phyloP scores from a whole-genome alignment of 2,329 filamentous ascomycete species.

The Cytospora paraplurivora region DNA sequence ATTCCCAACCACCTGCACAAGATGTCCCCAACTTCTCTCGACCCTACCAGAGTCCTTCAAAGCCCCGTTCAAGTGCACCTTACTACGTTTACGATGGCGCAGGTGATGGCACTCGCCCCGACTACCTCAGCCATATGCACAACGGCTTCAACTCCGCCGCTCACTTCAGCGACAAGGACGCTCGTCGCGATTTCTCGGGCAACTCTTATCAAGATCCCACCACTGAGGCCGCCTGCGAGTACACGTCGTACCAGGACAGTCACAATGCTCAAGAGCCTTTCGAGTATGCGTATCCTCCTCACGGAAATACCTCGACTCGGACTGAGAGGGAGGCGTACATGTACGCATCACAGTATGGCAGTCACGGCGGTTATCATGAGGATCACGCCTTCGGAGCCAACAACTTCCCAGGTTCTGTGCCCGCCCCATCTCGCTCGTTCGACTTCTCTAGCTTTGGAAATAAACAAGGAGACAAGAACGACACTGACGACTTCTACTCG shows the following conservation, averaged over 20 bases:
- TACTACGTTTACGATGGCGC: background rate
- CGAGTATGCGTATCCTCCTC: background rate
- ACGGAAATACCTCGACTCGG: background rate
- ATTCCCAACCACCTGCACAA: background rate
- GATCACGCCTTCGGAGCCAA: background rate
- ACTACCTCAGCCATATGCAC: background rate
- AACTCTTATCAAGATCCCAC: conserved; percentile 4
- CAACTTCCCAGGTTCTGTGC: background rate
- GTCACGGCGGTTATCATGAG: background rate
- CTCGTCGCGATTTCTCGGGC: conserved; percentile 17
- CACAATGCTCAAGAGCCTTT: background rate
- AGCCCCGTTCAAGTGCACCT: background rate
- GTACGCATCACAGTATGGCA: background rate
- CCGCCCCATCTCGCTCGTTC: conserved; percentile 3
- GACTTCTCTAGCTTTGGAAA: conserved; percentile 20
- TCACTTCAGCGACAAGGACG: conserved; percentile 23
- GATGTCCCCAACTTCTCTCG: conserved; percentile 8
- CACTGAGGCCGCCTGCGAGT: background rate
- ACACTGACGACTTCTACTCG: conserved; percentile 4
- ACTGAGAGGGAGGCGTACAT: background rate
- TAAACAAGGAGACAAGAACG: background rate
- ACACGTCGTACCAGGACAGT: background rate
- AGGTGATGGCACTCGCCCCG: background rate
- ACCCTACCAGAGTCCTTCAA: conserved; percentile 1
- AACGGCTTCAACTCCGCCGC: conserved; percentile 16